Evolutionary conservation across 352 stramenopile species (phyloP).

Genomic region (Saprolegnia parasitica): DNA sequence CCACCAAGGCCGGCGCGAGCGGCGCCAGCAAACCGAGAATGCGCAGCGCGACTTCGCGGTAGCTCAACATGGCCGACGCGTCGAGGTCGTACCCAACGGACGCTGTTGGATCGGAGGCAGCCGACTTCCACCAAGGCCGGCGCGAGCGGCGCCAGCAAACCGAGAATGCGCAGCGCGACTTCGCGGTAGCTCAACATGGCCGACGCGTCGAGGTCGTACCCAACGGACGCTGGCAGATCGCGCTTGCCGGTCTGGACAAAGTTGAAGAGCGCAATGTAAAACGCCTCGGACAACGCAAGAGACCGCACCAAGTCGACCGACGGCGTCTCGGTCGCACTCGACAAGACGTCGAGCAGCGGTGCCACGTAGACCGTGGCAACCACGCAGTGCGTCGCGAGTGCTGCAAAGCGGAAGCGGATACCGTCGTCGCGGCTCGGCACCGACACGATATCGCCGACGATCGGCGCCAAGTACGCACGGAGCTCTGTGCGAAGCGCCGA

Average conservation of each 20-base stretch:
- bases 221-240: slow-evolving; percentile 11
- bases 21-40: slow-evolving; percentile 5
- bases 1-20: not conserved
- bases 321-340: not conserved
- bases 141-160: not conserved
- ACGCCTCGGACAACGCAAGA: slow-evolving; percentile 55
- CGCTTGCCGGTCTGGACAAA: slow-evolving; percentile 74
- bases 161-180: slow-evolving; percentile 9
- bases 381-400: slow-evolving; percentile 55
- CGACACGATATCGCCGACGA: slow-evolving; percentile 37
- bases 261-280: slow-evolving; percentile 67
- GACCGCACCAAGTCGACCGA: slow-evolving; percentile 34
- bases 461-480: slow-evolving; percentile 46
- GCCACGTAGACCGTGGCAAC: slow-evolving; percentile 71
- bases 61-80: not conserved
- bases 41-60: slow-evolving; percentile 3
- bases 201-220: slow-evolving; percentile 1
- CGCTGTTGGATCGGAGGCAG: not conserved
- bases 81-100: no score
- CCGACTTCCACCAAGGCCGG: slow-evolving; percentile 10
- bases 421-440: slow-evolving; percentile 42
- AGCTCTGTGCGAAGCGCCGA: slow-evolving; percentile 64
- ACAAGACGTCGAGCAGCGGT: slow-evolving; percentile 63
- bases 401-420: slow-evolving; percentile 65
- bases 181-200: not conserved